Percentiles rank a stretch among this genome's conserved stretches.
phyloP scores from a whole-genome alignment of 2,329 filamentous ascomycete genomes.

The Fusarium liriodendri region DNA sequence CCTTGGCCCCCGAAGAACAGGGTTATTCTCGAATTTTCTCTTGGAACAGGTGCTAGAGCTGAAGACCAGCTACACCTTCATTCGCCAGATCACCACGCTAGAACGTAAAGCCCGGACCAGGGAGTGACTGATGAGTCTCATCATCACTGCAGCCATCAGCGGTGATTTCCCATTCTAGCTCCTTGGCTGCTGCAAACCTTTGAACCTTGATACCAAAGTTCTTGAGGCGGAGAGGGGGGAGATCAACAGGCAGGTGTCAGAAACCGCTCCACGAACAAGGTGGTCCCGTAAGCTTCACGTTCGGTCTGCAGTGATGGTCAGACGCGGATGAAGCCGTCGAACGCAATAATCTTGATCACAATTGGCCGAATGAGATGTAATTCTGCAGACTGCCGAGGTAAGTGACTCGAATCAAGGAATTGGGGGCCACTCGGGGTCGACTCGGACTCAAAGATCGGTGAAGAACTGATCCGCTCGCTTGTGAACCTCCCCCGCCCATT shows the following conservation, averaged over 20 bases:
- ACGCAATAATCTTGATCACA: background rate
- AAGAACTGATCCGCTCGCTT: constrained; percentile 56
- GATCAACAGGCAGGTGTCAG: constrained; percentile 18
- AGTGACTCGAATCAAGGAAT: constrained; percentile 9
- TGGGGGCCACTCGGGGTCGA: constrained; percentile 9
- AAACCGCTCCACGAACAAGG: constrained; percentile 17
- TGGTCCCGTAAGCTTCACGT: constrained; percentile 18
- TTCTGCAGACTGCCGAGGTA: constrained; percentile 15
- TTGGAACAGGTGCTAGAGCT: background rate
- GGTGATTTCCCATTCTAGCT: background rate
- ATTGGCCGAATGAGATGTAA: constrained; percentile 7
- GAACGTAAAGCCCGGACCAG: background rate
- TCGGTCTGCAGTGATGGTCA: constrained; percentile 13
- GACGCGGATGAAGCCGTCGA: constrained; percentile 2
- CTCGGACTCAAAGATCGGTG: constrained; percentile 44
- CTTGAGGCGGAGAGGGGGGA: background rate
- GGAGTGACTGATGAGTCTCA: background rate
- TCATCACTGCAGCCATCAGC: background rate
- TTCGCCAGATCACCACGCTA: background rate
- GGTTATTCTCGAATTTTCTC: constrained; percentile 20
- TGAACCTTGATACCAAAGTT: background rate
- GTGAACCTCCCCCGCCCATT: constrained; percentile 51
- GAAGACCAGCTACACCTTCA: background rate
- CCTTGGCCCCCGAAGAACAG: background rate
- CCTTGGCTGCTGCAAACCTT: background rate